Base-by-base conservation (phyloP, 352 stramenopile genomes). In the Pythium dissimile region DNA sequence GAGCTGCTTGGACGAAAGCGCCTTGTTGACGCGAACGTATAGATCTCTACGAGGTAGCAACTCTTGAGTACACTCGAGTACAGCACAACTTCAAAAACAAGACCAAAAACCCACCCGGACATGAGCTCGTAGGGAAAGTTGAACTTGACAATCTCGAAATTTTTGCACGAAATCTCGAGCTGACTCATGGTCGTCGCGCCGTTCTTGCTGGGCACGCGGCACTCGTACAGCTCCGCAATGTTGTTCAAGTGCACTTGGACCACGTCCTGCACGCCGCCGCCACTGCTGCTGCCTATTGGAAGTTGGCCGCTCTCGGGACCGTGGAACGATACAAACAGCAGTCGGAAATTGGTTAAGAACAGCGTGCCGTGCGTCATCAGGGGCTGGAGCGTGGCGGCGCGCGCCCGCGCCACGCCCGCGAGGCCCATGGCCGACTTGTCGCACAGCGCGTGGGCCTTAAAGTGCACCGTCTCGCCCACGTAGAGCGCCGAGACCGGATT, bases 121-220 rank as follows among this genome's bases (percentile, higher is more conserved):
- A 73, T 79, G 3, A 71, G 46, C 24, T 92, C 80, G 26, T 69
- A 75, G 0, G 80, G 78, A 31, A 92, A 92, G 32, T 82, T 80
- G 45, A 92, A 89, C 39, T 83, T 86, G 21, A 92, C 55, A 34
- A 94, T 72, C 48, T 88, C 74, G 59, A 94, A 92, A 53, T 92
- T 94, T 60, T 94, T 94, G 75, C 82, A 92, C 38, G 84, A 80
- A 54, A 94, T 69, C 67, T 94, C 82, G 39, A 94, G 64, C 53
- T 88, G 79, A 51, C 73, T 87, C 72, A 79, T 75, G 21, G 41
- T 67, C 26, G 71, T 24, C 27, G 38, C 24, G 2, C 70, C 72
- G 8, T 62, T 64, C 48, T 74, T 85, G 32, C 60, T 67, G 18
- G 56, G 63, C 18, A 77, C 65, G 4, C 73, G 72, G 5, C 76